Evolutionary conservation across 164 flowering plant species (phyloP), one percentile per base, ranked within the genome.

Genomic region (Echeveria elegans): DNA sequence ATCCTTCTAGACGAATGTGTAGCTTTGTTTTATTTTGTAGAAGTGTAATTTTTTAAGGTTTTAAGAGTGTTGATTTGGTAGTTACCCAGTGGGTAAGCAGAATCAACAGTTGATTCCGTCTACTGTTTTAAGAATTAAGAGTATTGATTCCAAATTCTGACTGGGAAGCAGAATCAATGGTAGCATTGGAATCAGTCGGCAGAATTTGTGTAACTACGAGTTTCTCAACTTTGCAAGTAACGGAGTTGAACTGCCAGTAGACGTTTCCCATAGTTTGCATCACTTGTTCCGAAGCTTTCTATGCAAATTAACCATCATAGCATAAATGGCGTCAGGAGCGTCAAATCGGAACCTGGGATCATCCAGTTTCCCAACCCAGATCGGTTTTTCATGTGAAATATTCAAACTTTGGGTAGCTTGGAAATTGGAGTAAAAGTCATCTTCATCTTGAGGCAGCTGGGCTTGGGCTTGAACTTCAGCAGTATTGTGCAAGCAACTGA

Each of bases 1-100:
- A 95, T 95, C 99, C 99, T 67, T 12, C 38, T 5, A 6, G 16
- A 6, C 0, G 19, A 1, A 9, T 24, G 10, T 3, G 31, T 8
- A 14, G 21, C 19, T n/a, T 5, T 68, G 58, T 21, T 52, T 18
- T 66, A 24, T 47, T 47, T 66, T 66, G 34, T 23, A 31, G 15
- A 31, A 16, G n/a, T n/a, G n/a, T n/a, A n/a, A n/a, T n/a, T n/a
- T n/a, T n/a, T n/a, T n/a, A n/a, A n/a, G n/a, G n/a, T n/a, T n/a
- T n/a, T n/a, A n/a, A n/a, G n/a, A n/a, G n/a, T n/a, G n/a, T n/a
- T n/a, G n/a, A n/a, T n/a, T n/a, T n/a, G n/a, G n/a, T n/a, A n/a
- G n/a, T n/a, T n/a, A n/a, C n/a, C n/a, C n/a, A n/a, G n/a, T n/a
- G n/a, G n/a, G n/a, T n/a, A n/a, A n/a, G n/a, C n/a, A n/a, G n/a